These are phyloP conservation scores for Phaffomyces opuntiae DNA, from an alignment of 805 yeast species.

Conservation along the genomic window DNA sequence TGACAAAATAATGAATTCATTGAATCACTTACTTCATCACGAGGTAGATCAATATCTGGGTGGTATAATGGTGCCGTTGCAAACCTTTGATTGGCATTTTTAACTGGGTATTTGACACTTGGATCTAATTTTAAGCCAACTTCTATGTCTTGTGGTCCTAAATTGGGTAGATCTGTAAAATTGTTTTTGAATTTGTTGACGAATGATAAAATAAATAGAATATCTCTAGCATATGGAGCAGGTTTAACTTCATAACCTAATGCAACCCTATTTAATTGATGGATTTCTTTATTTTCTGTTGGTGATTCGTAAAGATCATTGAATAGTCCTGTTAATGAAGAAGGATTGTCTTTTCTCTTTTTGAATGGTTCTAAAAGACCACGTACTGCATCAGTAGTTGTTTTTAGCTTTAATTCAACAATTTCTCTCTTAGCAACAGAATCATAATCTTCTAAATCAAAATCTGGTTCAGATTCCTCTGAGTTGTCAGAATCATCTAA, in stretches of 20 bases:
- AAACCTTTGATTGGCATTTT: constrained; percentile 11
- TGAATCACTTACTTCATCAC: constrained; percentile 9
- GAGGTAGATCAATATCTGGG: not conserved
- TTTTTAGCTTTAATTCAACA: not conserved
- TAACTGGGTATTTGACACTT: constrained; percentile 8
- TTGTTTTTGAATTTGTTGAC: constrained; percentile 14
- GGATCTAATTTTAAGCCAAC: constrained; percentile 15
- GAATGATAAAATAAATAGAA: constrained; percentile 17
- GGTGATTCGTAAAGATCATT: constrained; percentile 14
- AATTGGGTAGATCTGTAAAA: constrained; percentile 13
- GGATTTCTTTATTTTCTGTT: not conserved
- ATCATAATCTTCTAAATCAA: not conserved
- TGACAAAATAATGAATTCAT: constrained; percentile 13
- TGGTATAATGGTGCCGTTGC: not conserved
- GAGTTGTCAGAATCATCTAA: not conserved
- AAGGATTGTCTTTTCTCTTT: constrained; percentile 18
- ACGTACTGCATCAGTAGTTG: too few species aligned
- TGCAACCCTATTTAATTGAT: constrained; percentile 14
- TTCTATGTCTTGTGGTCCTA: constrained; percentile 23
- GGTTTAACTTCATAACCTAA: constrained; percentile 21
- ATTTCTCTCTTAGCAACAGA: not conserved
- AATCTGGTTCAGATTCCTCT: not conserved
- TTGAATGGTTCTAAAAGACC: not conserved
- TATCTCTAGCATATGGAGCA: constrained; percentile 19
- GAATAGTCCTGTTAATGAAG: constrained; percentile 16